Percentiles rank a stretch among this genome's conserved stretches.
These are phyloP conservation scores for Dioscorea alata DNA, from an alignment of 106 monocot genomes.

Conservation along the genomic window DNA sequence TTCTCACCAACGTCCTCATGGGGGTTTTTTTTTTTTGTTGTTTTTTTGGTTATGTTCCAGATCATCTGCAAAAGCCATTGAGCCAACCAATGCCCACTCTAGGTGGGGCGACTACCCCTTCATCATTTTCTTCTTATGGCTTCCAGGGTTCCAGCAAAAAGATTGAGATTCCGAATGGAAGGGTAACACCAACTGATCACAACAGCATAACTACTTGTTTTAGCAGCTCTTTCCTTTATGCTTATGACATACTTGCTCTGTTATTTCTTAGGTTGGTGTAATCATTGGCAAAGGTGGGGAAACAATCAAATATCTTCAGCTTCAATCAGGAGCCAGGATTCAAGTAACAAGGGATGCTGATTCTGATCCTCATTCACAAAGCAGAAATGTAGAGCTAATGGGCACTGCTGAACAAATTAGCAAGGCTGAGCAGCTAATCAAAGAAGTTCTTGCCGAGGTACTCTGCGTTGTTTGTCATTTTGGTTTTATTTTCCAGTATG, in stretches of 20 bases:
- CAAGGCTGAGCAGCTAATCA: slow-evolving; percentile 76
- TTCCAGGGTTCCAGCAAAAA: slow-evolving; percentile 63
- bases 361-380: slow-evolving; percentile 58
- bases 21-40: background rate
- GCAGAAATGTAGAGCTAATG: slow-evolving; percentile 59
- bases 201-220: too few relatives aligned
- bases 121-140: slow-evolving; percentile 14
- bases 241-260: background rate
- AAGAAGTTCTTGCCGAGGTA: slow-evolving; percentile 71
- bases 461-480: background rate
- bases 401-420: slow-evolving; percentile 76
- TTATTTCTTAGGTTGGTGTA: slow-evolving; percentile 62
- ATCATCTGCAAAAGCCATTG: slow-evolving; percentile 32
- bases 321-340: slow-evolving; percentile 87
- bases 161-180: slow-evolving; percentile 83
- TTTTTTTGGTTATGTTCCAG: background rate
- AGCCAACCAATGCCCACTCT: slow-evolving; percentile 25
- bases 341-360: slow-evolving; percentile 83
- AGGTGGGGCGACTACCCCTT: background rate
- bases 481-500: background rate
- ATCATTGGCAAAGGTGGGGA: slow-evolving; percentile 91
- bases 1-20: too few relatives aligned
- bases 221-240: background rate
- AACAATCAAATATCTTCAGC: slow-evolving; percentile 79
- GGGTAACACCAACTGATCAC: slow-evolving; percentile 28